Percentiles rank a stretch among this genome's conserved stretches.
These are phyloP conservation scores for Penicillium sp. DNA, from an alignment of 2,329 filamentous ascomycete genomes.

Conservation along the genomic window DNA sequence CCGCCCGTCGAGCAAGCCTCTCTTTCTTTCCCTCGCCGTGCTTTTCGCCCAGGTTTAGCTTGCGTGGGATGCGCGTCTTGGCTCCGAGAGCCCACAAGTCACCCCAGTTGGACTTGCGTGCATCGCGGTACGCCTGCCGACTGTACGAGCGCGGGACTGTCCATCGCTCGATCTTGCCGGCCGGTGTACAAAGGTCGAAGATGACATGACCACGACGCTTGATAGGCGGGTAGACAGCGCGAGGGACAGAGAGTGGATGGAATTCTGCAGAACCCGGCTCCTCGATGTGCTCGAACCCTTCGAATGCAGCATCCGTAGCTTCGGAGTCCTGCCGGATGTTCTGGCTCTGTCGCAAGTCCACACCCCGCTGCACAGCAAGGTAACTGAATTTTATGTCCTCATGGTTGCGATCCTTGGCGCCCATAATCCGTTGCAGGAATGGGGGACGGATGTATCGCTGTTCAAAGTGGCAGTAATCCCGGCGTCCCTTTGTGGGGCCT, in stretches of 20 bases:
- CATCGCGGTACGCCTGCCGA: slow-evolving; percentile 80
- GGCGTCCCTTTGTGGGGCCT: slow-evolving; percentile 66
- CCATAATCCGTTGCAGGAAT: slow-evolving; percentile 73
- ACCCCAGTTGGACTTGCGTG: slow-evolving; percentile 83
- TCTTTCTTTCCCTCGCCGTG: slow-evolving; percentile 39
- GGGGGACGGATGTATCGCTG: slow-evolving; percentile 81
- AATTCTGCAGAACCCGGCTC: slow-evolving; percentile 16
- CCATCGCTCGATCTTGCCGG: slow-evolving; percentile 85
- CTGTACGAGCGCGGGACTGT: slow-evolving; percentile 77
- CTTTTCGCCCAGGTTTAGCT: slow-evolving; percentile 54
- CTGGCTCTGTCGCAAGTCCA: slow-evolving; percentile 48
- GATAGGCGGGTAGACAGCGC: slow-evolving; percentile 70
- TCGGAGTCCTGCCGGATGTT: slow-evolving; percentile 48
- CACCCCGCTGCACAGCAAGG: slow-evolving; percentile 73
- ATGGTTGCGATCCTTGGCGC: slow-evolving; percentile 64
- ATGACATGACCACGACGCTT: slow-evolving; percentile 86
- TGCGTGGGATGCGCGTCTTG: slow-evolving; percentile 67
- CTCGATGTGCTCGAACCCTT: slow-evolving; percentile 57
- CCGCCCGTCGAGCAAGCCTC: slow-evolving; percentile 35
- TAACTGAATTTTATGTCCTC: slow-evolving; percentile 92
- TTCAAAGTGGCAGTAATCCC: slow-evolving; percentile 84
- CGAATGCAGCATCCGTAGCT: slow-evolving; percentile 62
- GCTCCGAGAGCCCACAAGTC: slow-evolving; percentile 93
- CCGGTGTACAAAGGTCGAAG: slow-evolving; percentile 83
- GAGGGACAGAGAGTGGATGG: slow-evolving; percentile 65